These are phyloP conservation scores for Cytidiella melzeri DNA, from an alignment of 768 basidiomycete genomes.

Conservation along the genomic window DNA sequence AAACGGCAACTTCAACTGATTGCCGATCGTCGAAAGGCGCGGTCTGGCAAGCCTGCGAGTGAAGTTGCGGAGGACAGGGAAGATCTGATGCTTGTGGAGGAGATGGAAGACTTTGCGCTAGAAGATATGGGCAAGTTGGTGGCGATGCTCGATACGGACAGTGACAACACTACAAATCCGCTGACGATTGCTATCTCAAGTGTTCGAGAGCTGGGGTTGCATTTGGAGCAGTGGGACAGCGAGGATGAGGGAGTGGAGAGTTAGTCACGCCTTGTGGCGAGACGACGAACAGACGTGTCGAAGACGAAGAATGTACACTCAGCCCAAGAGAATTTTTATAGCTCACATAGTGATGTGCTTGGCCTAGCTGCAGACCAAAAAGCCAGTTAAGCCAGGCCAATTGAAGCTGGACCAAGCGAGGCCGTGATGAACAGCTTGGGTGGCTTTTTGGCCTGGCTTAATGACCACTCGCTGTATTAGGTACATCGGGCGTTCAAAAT, in stretches of 20 bases:
- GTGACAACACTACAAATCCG: constrained; percentile 28
- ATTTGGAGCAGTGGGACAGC: constrained; percentile 29
- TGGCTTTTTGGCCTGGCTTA: no score
- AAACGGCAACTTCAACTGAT: constrained; percentile 64
- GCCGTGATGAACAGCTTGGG: no score
- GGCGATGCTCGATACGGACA: constrained; percentile 45
- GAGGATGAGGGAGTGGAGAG: constrained; percentile 17
- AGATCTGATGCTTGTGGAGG: constrained; percentile 66
- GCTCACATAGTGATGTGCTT: no score
- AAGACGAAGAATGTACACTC: no score
- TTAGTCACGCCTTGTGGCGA: no score
- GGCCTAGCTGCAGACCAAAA: no score
- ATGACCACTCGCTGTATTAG: no score
- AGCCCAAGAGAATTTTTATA: no score
- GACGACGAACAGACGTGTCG: no score
- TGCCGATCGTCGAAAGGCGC: constrained; percentile 60
- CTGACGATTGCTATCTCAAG: constrained; percentile 64
- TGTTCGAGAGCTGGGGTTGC: constrained; percentile 61
- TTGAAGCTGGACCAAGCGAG: no score
- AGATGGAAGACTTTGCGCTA: constrained; percentile 77
- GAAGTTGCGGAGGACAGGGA: constrained; percentile 51
- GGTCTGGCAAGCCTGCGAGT: constrained; percentile 33
- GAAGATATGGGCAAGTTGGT: constrained; percentile 75
- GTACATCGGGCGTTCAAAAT: no score
- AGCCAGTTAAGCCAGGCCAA: no score